Percentiles rank a stretch among this genome's conserved stretches.
These are phyloP conservation scores for Glycine soja DNA, from an alignment of 306 rosid species.

Conservation along the genomic window DNA sequence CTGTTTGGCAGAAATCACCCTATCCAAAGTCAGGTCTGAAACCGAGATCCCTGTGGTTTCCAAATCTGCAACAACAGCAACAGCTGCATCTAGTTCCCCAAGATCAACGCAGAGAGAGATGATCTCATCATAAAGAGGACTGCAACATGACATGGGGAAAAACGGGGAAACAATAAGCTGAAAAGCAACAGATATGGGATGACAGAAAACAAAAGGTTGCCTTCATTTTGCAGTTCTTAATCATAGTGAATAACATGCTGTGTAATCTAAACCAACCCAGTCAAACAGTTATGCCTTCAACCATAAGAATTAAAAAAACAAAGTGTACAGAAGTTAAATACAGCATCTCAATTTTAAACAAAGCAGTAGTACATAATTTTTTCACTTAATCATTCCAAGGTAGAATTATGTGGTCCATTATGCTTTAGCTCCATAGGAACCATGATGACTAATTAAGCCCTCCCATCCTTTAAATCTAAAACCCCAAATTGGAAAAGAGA, in stretches of 20 bases:
- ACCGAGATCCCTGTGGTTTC: conserved; percentile 82
- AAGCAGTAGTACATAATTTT: conserved; percentile 4
- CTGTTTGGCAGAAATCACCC: conserved; percentile 76
- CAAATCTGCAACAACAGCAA: conserved; percentile 91
- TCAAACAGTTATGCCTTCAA: conserved; percentile 23
- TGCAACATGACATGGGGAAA: conserved; percentile 48
- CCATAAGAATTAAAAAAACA: not conserved
- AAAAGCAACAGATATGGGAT: conserved; percentile 30
- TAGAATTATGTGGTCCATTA: conserved; percentile 2
- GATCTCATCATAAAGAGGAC: conserved; percentile 85
- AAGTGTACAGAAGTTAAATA: conserved; percentile 1
- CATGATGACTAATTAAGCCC: conserved; percentile 1
- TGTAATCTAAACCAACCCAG: conserved; percentile 32
- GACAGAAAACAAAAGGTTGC: conserved; percentile 28
- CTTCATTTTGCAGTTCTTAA: conserved; percentile 11
- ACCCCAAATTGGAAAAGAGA: not conserved
- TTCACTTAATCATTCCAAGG: not conserved
- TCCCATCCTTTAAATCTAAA: too few species aligned
- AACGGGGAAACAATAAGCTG: conserved; percentile 36
- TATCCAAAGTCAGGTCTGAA: conserved; percentile 84
- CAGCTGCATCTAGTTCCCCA: conserved; percentile 95
- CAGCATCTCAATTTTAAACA: conserved; percentile 8
- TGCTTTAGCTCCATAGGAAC: conserved; percentile 19
- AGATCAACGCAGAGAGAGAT: conserved; percentile 77
- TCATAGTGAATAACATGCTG: not conserved